phyloP scores from a whole-genome alignment of 257 asterid genomes.

The Solanum clarkiae region DNA sequence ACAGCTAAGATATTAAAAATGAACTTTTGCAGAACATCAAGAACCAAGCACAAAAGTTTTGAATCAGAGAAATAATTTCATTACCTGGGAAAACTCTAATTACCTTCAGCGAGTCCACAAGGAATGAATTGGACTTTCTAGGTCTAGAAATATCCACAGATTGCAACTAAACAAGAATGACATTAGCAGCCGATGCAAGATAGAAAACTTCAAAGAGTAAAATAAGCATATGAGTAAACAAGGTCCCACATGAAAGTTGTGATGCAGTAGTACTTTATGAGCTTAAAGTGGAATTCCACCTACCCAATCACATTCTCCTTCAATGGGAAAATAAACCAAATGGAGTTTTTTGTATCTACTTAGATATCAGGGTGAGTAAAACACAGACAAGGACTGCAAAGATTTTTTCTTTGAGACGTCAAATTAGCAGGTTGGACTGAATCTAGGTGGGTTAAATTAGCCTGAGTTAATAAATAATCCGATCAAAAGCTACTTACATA shows the following conservation, averaged over 20 bases:
- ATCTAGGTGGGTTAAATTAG: not conserved
- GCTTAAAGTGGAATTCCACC: not conserved
- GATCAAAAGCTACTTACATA: too few relatives aligned
- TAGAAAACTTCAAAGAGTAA: not conserved
- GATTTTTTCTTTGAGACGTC: not conserved
- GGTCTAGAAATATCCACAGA: conserved; percentile 55
- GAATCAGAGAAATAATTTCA: not conserved
- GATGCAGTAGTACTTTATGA: not conserved
- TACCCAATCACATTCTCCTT: not conserved
- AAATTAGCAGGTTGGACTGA: not conserved
- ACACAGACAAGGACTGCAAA: not conserved
- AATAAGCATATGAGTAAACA: not conserved
- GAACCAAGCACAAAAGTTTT: not conserved
- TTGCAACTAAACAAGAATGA: conserved; percentile 37
- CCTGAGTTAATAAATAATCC: too few relatives aligned
- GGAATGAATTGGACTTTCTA: conserved; percentile 43
- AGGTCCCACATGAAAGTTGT: not conserved
- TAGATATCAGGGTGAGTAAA: not conserved
- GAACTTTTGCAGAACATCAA: not conserved
- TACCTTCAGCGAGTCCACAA: conserved; percentile 80
- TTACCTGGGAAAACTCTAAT: not conserved
- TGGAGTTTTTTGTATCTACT: not conserved
- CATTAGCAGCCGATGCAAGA: conserved; percentile 6
- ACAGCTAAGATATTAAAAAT: not conserved
- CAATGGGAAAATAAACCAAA: conserved; percentile 2